Base-by-base conservation (phyloP, 2,329 filamentous ascomycete species). In the Fusarium zealandicum region DNA sequence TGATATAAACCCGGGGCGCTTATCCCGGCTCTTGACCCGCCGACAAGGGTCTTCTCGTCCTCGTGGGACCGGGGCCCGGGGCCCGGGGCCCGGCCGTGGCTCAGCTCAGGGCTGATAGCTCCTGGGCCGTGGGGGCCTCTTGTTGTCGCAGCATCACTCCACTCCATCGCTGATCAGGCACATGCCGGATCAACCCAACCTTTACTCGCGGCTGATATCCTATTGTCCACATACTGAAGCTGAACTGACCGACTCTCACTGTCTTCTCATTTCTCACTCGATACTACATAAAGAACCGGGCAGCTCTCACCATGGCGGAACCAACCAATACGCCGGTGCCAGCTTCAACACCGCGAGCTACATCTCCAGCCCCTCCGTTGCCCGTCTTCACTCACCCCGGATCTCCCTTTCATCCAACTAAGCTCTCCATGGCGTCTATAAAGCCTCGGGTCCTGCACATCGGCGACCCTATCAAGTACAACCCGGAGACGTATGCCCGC, bases 401-500 rank as follows among this genome's bases (percentile, higher is more conserved):
- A 6, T 63, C 67, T 11, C 65, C 65, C 54, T 53, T 72, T 51
- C 64, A 69, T 18, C 61, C 68, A 44, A 48, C 61, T 53, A 57
- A 65, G 47, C 40, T 69, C 39, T 47, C 68, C 32, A 54, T 66
- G 41, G 49, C 67, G 0, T 35, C 63, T 3, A 59, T 63, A 13
- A 79, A 72, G 55, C 78, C 73, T 37, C 82, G 87, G 59, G 87
- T 95, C 54, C 82, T 96, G 63, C 88, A 87, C 75, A 86, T 92
- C 72, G 91, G 90, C 59, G 90, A 93, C 68, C 75, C 78, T 8
- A 71, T 81, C 52, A 75, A 75, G 58, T 82, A 81, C 70, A 82
- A 82, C 59, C 76, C 72, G 0, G 69, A 73, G 2, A 80, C 78
- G 0, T 81, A 80, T 62, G 70, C 70, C 27, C 70, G 72, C 56